Percentiles rank a stretch among this genome's conserved stretches.
Conservation (phyloP, 73 alveolate species). For the Paramecium biaurelia region DNA sequence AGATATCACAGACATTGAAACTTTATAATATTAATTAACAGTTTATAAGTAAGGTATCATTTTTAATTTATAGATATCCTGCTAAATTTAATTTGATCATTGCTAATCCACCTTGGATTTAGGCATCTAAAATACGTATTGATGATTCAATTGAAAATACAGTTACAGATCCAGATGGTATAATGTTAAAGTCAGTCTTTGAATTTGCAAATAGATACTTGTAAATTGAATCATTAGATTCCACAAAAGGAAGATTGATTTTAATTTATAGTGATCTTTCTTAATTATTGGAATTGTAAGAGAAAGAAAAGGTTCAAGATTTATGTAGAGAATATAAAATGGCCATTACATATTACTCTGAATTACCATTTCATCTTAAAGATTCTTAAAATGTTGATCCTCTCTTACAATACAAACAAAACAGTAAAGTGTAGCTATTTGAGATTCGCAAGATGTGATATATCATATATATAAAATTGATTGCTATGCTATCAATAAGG, state of each 20-base stretch:
- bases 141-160: conserved; percentile 61
- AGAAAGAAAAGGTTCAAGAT: conserved; percentile 41
- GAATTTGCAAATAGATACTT: conserved; percentile 33
- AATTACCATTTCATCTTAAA: neutral
- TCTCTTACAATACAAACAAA: conserved; percentile 19
- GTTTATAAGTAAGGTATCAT: conserved; percentile 3
- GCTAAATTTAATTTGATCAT: conserved; percentile 51
- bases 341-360: conserved; percentile 50
- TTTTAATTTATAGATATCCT: conserved; percentile 6
- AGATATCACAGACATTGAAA: neutral
- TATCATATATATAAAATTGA: neutral
- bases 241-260: conserved; percentile 60
- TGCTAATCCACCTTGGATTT: conserved; percentile 72
- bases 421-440: neutral
- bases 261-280: conserved; percentile 67
- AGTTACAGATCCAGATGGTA: conserved; percentile 63
- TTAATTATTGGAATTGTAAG: conserved; percentile 58
- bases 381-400: conserved; percentile 44
- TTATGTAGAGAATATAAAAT: conserved; percentile 56
- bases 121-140: conserved; percentile 41
- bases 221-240: conserved; percentile 46
- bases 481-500: neutral
- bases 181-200: conserved; percentile 51
- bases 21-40: conserved; percentile 16
- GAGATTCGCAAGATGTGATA: conserved; percentile 50